These are phyloP conservation scores for Oenanthe javanica DNA, from an alignment of 140 eudicot genomes.

Conservation along the genomic window DNA sequence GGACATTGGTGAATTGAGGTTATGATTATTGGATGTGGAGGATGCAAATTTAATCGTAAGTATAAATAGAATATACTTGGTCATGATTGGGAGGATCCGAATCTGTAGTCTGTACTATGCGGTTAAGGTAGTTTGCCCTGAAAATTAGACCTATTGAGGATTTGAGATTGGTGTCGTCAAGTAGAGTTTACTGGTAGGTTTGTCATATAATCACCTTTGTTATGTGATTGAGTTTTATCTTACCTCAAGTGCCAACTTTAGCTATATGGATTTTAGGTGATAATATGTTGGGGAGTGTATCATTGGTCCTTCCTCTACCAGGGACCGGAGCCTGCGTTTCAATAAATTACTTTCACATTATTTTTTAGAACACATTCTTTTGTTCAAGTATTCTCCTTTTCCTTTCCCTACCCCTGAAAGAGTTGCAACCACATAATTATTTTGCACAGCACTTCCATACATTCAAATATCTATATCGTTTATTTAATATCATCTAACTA, in stretches of 20 bases:
- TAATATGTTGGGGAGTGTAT: background rate
- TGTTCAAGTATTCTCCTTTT: background rate
- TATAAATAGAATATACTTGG: background rate
- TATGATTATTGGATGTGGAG: too few species aligned
- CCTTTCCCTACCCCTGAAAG: background rate
- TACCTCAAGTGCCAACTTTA: background rate
- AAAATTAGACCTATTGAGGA: background rate
- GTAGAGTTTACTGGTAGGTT: background rate
- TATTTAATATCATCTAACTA: background rate
- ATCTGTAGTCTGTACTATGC: background rate
- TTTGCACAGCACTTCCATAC: background rate
- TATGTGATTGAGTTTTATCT: background rate
- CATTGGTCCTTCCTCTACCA: background rate
- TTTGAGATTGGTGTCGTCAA: background rate
- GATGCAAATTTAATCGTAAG: background rate
- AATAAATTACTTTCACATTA: background rate
- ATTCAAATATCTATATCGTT: background rate
- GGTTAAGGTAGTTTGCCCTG: background rate
- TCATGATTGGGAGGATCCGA: background rate
- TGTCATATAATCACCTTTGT: background rate
- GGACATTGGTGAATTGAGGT: background rate
- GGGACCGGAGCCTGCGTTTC: background rate
- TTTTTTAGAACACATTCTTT: background rate
- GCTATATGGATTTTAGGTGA: background rate
- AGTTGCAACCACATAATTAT: background rate